Conservation (phyloP, 179 eudicot species). For the Amaranthus tricolor region DNA sequence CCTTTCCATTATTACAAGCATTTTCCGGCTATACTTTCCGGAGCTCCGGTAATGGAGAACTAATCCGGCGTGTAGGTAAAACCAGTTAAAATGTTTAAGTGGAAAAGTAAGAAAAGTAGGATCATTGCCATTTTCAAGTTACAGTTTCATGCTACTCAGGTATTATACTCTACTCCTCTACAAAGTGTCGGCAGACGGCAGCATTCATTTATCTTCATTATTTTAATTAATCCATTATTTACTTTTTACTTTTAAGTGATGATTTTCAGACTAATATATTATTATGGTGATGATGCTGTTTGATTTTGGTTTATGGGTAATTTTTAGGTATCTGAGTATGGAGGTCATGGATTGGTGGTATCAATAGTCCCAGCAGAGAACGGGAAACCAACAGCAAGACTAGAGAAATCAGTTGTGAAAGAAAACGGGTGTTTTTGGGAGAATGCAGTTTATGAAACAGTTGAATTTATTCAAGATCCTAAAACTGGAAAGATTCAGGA, state of each 20-base stretch:
- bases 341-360: slow-evolving; percentile 63
- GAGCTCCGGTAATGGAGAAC: slow-evolving; percentile 4
- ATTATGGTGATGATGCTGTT: too few species aligned
- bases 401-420: slow-evolving; percentile 59
- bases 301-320: too few species aligned
- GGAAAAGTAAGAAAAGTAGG: slow-evolving; percentile 73
- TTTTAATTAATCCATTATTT: background rate
- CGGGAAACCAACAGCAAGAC: slow-evolving; percentile 74
- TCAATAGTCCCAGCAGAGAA: slow-evolving; percentile 78
- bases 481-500: slow-evolving; percentile 80
- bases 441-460: slow-evolving; percentile 66
- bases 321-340: slow-evolving; percentile 48
- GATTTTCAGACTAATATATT: too few species aligned
- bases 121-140: slow-evolving; percentile 71
- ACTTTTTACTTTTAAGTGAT: background rate
- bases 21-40: slow-evolving; percentile 38
- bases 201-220: background rate
- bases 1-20: background rate
- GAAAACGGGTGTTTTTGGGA: slow-evolving; percentile 85
- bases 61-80: background rate
- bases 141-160: slow-evolving; percentile 92
- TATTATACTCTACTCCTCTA: background rate
- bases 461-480: slow-evolving; percentile 66
- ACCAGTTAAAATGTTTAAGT: slow-evolving; percentile 65
- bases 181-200: slow-evolving; percentile 7